These are phyloP conservation scores for Pythium plurisporium DNA, from an alignment of 352 stramenopile genomes.

Conservation along the genomic window DNA sequence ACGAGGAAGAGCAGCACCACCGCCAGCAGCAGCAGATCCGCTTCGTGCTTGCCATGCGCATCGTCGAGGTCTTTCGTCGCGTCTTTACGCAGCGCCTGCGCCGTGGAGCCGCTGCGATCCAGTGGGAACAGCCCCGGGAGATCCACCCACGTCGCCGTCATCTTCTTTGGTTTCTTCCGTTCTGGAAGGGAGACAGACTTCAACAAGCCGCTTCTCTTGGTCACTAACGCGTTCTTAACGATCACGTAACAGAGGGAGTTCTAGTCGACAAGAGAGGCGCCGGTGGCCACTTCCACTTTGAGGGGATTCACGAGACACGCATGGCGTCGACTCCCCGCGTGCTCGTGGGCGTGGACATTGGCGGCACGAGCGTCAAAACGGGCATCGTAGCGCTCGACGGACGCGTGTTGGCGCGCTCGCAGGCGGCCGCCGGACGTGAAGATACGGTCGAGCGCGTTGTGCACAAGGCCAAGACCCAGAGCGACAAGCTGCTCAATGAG, in stretches of 20 bases:
- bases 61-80: no score
- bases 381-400: slow-evolving; percentile 53
- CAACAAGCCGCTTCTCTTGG: slow-evolving; percentile 2
- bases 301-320: no score
- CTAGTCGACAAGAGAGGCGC: background rate
- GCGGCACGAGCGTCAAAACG: slow-evolving; percentile 68
- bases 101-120: background rate
- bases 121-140: slow-evolving; percentile 10
- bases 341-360: slow-evolving; percentile 69
- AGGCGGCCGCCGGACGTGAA: slow-evolving; percentile 37
- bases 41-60: no score
- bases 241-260: background rate
- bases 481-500: slow-evolving; percentile 40
- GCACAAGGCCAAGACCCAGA: slow-evolving; percentile 31
- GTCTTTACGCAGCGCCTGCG: background rate
- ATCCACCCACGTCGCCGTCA: slow-evolving; percentile 12
- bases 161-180: background rate
- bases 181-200: background rate
- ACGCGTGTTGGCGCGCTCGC: slow-evolving; percentile 38
- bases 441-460: slow-evolving; percentile 52
- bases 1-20: slow-evolving; percentile 43
- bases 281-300: no score
- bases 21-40: slow-evolving; percentile 34
- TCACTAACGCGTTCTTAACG: slow-evolving; percentile 15
- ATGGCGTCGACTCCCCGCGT: slow-evolving; percentile 10